Conservation (phyloP, 148 eudicot genomes). For the Rhododendron simsii region DNA sequence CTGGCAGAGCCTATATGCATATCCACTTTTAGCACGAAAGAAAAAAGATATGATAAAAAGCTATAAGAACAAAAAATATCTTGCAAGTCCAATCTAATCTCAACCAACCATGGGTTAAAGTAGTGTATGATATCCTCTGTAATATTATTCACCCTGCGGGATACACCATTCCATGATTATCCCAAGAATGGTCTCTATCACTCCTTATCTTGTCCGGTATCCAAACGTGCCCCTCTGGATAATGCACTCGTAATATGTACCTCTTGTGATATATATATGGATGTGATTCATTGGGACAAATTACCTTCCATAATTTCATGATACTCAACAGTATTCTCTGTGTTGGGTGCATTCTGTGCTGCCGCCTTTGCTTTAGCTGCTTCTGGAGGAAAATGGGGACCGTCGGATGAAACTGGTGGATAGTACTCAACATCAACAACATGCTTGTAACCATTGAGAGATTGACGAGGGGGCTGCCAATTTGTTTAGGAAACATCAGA, state of each 20-base stretch:
- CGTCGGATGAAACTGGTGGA: conserved; percentile 64
- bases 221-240: not conserved
- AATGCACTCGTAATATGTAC: not conserved
- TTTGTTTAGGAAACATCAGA: conserved; percentile 11
- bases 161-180: not conserved
- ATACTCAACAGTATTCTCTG: conserved; percentile 64
- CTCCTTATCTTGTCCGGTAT: not conserved
- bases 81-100: not conserved
- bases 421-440: conserved; percentile 85
- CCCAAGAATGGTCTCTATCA: not conserved
- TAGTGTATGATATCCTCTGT: not conserved
- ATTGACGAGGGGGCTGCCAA: conserved; percentile 67
- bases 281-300: not conserved
- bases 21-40: not conserved
- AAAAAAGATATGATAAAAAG: not conserved
- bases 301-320: conserved; percentile 95
- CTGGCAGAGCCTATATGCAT: not conserved
- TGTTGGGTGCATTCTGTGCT: conserved; percentile 69
- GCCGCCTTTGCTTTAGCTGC: conserved; percentile 95
- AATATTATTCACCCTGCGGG: not conserved
- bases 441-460: conserved; percentile 93
- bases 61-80: not conserved
- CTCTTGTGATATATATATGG: not conserved
- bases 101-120: not conserved
- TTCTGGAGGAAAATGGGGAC: conserved; percentile 73